These are phyloP conservation scores for Symbiodinium pilosum DNA, from an alignment of 73 alveolate species.

Conservation along the genomic window DNA sequence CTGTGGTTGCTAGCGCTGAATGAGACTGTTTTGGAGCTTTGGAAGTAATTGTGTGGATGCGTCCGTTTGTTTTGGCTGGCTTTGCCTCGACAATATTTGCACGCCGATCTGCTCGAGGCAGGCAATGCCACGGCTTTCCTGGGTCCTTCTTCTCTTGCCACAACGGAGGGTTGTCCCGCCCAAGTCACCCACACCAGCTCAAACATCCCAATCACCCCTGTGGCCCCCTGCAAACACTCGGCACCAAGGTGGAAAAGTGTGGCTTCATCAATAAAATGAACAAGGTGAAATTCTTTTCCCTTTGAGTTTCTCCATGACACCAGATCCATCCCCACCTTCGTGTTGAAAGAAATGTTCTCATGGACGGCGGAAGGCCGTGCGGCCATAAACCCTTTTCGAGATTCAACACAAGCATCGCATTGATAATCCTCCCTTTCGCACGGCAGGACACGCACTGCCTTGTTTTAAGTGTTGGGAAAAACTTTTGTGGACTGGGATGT, in stretches of 20 bases:
- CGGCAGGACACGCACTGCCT: background rate
- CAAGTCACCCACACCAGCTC: background rate
- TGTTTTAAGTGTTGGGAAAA: background rate
- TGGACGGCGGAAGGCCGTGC: background rate
- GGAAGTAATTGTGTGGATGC: too few relatives aligned
- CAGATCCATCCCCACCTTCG: background rate
- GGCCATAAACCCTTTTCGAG: background rate
- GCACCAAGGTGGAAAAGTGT: background rate
- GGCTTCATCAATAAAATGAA: conserved; percentile 17
- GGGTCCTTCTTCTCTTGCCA: too few relatives aligned
- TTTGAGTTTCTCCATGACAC: background rate
- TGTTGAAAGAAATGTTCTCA: background rate
- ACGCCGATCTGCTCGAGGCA: too few relatives aligned
- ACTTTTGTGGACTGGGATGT: background rate
- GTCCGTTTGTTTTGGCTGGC: too few relatives aligned
- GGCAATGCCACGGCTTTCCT: too few relatives aligned
- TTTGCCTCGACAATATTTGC: too few relatives aligned
- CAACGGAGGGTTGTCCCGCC: conserved; percentile 34
- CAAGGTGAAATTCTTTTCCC: background rate
- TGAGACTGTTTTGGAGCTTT: too few relatives aligned
- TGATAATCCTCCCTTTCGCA: background rate
- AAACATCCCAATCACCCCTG: background rate
- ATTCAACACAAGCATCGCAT: conserved; percentile 1
- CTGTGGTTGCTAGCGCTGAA: too few relatives aligned
- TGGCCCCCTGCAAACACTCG: background rate